Evolutionary conservation across 108 stramenopile genomes (phyloP).

Genomic region (Aurantiochytrium sp.): DNA sequence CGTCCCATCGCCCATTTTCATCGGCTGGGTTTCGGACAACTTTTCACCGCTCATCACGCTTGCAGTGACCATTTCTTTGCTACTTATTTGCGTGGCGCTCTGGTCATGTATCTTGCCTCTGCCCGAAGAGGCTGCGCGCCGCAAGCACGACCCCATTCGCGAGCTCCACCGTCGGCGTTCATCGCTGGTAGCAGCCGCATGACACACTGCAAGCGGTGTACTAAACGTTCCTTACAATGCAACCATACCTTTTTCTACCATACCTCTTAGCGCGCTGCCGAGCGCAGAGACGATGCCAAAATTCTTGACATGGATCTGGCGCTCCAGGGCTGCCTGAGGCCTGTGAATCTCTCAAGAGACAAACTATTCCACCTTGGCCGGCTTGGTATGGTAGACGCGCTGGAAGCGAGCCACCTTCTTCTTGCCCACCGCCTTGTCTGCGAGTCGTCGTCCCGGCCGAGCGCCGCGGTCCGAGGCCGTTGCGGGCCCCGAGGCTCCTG

Average conservation of each 20-base stretch:
- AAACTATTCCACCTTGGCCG: background rate
- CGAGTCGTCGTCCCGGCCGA: background rate
- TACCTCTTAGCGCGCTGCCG: too few relatives aligned
- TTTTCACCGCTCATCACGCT: background rate
- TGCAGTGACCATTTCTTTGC: background rate
- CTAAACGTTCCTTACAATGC: too few relatives aligned
- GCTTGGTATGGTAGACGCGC: background rate
- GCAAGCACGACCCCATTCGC: background rate
- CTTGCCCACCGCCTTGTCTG: background rate
- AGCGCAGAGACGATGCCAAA: too few relatives aligned
- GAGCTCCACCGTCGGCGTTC: background rate
- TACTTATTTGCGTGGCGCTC: background rate
- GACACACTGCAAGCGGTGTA: too few relatives aligned
- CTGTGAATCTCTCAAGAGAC: too few relatives aligned
- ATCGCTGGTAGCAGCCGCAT: too few relatives aligned
- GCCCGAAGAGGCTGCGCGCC: background rate
- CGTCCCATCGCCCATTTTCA: slow-evolving; percentile 8
- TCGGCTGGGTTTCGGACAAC: background rate
- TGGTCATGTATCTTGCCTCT: background rate
- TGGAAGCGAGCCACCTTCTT: background rate
- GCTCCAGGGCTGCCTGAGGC: too few relatives aligned
- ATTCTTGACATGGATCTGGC: too few relatives aligned
- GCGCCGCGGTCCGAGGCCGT: background rate
- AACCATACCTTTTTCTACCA: too few relatives aligned
- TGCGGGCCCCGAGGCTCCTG: too few relatives aligned